These are phyloP conservation scores for Neonectria magnoliae DNA, from an alignment of 2,329 filamentous ascomycete genomes.

Conservation along the genomic window DNA sequence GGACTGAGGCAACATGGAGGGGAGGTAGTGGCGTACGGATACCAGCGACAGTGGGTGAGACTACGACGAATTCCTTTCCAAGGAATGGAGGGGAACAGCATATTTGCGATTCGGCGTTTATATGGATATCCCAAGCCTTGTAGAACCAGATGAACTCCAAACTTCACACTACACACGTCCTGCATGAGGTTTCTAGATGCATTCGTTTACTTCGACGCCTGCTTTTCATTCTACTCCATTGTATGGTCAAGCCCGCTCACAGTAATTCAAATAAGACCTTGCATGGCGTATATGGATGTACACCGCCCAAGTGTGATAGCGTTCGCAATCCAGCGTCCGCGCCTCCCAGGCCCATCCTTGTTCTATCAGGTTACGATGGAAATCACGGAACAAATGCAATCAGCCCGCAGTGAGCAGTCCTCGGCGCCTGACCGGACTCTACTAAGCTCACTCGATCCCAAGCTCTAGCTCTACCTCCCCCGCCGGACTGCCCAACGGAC, in stretches of 20 bases:
- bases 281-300: constrained; percentile 37
- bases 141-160: constrained; percentile 5
- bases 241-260: constrained; percentile 22
- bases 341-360: constrained; percentile 43
- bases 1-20: neutral
- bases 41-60: neutral
- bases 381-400: constrained; percentile 45
- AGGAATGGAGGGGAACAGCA: neutral
- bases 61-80: neutral
- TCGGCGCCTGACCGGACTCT: constrained; percentile 33
- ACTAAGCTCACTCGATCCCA: constrained; percentile 34
- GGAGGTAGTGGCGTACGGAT: neutral
- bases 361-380: constrained; percentile 49
- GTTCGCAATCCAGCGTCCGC: constrained; percentile 40
- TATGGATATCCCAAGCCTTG: constrained; percentile 8
- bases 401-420: constrained; percentile 41
- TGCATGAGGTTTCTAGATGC: neutral
- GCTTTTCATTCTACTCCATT: constrained; percentile 23
- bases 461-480: constrained; percentile 25
- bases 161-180: neutral
- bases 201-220: constrained; percentile 7
- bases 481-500: constrained; percentile 15
- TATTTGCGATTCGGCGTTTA: constrained; percentile 8
- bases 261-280: constrained; percentile 37
- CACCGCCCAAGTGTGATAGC: constrained; percentile 38